Base-by-base conservation (phyloP, 2,329 filamentous ascomycete genomes). In the Purpureocillium takamizusanense region DNA sequence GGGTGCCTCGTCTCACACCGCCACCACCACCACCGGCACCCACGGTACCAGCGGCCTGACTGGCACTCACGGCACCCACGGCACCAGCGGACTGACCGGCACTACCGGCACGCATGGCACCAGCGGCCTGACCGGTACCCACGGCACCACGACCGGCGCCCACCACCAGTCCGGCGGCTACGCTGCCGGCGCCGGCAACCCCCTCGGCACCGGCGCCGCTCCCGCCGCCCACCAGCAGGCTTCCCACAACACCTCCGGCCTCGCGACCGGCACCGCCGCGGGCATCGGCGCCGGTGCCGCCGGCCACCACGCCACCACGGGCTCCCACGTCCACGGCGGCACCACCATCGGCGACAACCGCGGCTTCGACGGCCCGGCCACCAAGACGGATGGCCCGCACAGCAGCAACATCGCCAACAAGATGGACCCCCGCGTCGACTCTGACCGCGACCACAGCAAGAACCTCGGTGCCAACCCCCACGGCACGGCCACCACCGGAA, bases 381-480 rank as follows among this genome's bases (percentile, higher is more conserved):
- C 48, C 18, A 47, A 42, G 31, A 60, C 57, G 7, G 57, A 56
- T 2, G 71, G 72, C 0, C 71, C 72, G 32, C 70, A 76, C 53
- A 49, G 48, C 40, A 66, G 63, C 2, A 61, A 69, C 42, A 9
- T 65, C 13, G 47, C 59, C 16, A 78, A 78, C 62, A 72, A 72
- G 50, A 32, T 54, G 3, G 74, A 78, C 45, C 72, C 72, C 15
- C 59, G 70, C n/a, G 61, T 74, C 37, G 72, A 78, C 51, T 71
- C 67, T 4, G 70, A 77, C 48, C 59, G 69, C 12, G 67, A 69
- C 38, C 55, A 60, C 33, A 58, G 54, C 48, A 51, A 50, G 39
- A 63, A 55, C 48, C 27, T 55, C 44, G 55, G 56, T 11, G 42
- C 46, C 25, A 59, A 58, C 46, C 49, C 55, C 13, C 62, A 65